Conservation (phyloP, 192 early-diverging fungal genomes). For the Podila epigama region DNA sequence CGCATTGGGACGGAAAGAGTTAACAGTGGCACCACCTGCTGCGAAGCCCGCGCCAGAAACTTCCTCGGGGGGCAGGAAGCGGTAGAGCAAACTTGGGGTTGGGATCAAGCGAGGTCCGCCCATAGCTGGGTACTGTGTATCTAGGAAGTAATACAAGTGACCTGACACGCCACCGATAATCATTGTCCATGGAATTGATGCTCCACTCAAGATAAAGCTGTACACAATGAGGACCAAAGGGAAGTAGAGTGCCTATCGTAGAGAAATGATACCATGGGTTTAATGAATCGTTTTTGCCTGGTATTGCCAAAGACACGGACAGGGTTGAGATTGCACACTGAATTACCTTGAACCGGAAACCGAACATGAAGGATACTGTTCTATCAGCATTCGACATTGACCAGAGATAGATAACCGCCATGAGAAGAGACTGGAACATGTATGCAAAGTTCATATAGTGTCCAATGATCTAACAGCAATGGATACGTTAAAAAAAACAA, state of each 20-base stretch:
- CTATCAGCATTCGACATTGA: constrained; percentile 29
- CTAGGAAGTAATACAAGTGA: constrained; percentile 79
- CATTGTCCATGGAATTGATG: constrained; percentile 55
- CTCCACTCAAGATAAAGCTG: constrained; percentile 56
- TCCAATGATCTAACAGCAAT: constrained; percentile 3
- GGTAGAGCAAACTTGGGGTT: constrained; percentile 70
- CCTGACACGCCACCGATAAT: constrained; percentile 73
- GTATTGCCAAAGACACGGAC: too few species aligned
- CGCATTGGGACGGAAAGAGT: constrained; percentile 9
- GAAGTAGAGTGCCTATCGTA: constrained; percentile 62
- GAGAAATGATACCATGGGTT: background rate
- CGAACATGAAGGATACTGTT: constrained; percentile 49
- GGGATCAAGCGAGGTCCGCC: constrained; percentile 69
- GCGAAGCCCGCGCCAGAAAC: constrained; percentile 40
- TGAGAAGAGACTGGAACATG: constrained; percentile 35
- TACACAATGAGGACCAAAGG: constrained; percentile 74
- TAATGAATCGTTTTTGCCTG: background rate
- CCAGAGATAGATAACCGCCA: constrained; percentile 41
- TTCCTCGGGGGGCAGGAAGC: constrained; percentile 50
- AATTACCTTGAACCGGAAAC: constrained; percentile 39
- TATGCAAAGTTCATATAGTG: constrained; percentile 4
- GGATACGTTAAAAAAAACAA: background rate
- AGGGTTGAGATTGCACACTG: too few species aligned
- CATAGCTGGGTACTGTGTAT: constrained; percentile 67
- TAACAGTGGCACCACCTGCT: constrained; percentile 4